A percentile compares a stretch with the other conserved stretches of the same genome.
These are phyloP conservation scores for Neurospora cerealis DNA, from an alignment of 495 filamentous ascomycete species.

Conservation along the genomic window DNA sequence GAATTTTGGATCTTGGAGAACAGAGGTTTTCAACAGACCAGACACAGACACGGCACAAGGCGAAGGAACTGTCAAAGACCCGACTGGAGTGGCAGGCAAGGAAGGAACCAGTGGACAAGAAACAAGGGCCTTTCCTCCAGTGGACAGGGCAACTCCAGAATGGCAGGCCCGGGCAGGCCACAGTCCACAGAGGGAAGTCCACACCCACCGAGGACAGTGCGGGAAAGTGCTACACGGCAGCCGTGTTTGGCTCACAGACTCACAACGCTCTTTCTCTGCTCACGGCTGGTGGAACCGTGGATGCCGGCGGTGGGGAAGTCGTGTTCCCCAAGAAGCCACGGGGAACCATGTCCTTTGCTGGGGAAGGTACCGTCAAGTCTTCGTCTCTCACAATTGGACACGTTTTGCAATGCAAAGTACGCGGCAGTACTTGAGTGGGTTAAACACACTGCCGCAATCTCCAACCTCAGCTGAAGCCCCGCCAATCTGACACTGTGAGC, in stretches of 20 bases:
- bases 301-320: not conserved
- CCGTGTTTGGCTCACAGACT: not conserved
- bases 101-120: not conserved
- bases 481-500: not conserved
- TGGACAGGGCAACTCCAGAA: no score
- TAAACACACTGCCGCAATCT: not conserved
- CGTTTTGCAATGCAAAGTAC: conserved; percentile 3
- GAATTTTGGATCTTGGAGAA: conserved; percentile 25
- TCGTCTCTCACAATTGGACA: not conserved
- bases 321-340: not conserved
- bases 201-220: not conserved
- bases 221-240: not conserved
- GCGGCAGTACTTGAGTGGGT: conserved; percentile 1
- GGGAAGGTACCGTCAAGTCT: not conserved
- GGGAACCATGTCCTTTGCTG: not conserved
- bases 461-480: not conserved
- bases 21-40: conserved; percentile 10
- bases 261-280: not conserved
- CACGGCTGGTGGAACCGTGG: not conserved
- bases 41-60: not conserved
- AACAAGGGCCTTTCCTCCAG: not conserved
- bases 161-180: not conserved
- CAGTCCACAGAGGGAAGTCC: not conserved
- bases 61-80: not conserved
- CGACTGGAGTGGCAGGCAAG: not conserved